Evolutionary conservation across 1,284 basidiomycete species (phyloP), one percentile per base, ranked within the genome.

Genomic region (Termitomyces sp.): DNA sequence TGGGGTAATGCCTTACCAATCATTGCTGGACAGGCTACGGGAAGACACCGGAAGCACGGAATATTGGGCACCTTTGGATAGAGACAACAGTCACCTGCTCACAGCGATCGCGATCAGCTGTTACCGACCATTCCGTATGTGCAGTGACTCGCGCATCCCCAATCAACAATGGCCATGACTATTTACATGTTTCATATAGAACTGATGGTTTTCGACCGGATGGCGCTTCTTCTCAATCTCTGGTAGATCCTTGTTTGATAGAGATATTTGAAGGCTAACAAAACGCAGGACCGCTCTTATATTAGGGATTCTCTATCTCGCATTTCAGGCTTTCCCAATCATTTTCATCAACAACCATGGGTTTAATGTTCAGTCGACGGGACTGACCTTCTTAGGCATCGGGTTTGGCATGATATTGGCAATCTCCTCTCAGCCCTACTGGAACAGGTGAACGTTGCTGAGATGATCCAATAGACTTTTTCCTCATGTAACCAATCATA

Each of bases 231-330:
- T 5, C 73, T 93, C 12, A 65, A 90, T 64, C 64, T 82, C 2
- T 90, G 88, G 84, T 77, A 64, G 5, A 41, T 31, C 10, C 17
- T n/a, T n/a, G 12, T 28, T 30, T 15, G 1, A 21, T n/a, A 7
- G 26, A 17, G 38, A 48, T 15, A n/a, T 34, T 30, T 26, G 4
- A 12, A 33, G n/a, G 19, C 28, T 41, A 5, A 48, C 5, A 21
- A 21, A 17, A 44, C 34, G 26, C 39, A 74, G 73, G 73, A 71
- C 62, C 5, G 62, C 87, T 0, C 68, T 89, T 13, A 72, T 91
- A 21, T 81, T 92, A 7, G 89, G 88, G 0, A 86, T 92, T 46
- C 73, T 92, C 0, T 92, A 92, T 67, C 76, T 89, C 2, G 79
- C 84, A 12, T 90, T 91, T 68, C 78, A 84, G 59, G 83, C 82